Evolutionary conservation across 345 rosid species (phyloP), one percentile per base, ranked within the genome.

Genomic region (Populus deltoides): DNA sequence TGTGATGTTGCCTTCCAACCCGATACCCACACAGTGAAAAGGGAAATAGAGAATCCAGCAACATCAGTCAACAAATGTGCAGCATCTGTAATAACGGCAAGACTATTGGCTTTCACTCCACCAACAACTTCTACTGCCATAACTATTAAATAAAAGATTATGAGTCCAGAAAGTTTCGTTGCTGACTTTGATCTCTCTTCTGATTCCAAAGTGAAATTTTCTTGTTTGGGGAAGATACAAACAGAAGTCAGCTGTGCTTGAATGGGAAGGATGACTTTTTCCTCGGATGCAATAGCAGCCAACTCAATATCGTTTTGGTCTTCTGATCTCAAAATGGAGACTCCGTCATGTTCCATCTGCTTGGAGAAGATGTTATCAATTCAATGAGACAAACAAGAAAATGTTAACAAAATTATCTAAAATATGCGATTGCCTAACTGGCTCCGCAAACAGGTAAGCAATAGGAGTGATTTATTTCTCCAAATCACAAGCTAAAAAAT

Each of bases 61-160:
- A 91, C 84, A 82, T 94, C 98, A 0, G 90, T 83, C 8, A 91
- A 81, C 89, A 92, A 79, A 86, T 91, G 98, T 0, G 92, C 97
- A 71, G 98, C 97, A 81, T 94, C 97, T 0, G 97, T 85, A 63
- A 94, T 83, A 8, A 90, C 88, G 33, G 97, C 97, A 29, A 94
- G 91, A 55, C 97, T 94, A 84, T 92, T 88, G 29, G 98, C 93
- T 81, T 90, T 89, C 15, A 87, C 36, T 9, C 97, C 97, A 29
- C 98, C 98, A 9, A 90, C 66, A 47, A 94, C 80, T 82, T 94
- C 94, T 43, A 89, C 90, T 0, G 78, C 65, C 94, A 91, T 91
- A 6, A 87, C 90, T 7, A 89, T 41, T 22, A 84, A 49, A 69
- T 86, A 89, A 67, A 88, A 79, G 31, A 87, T 55, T 10, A 94